Percentiles rank a stretch among this genome's conserved stretches.
phyloP scores from a whole-genome alignment of 2,329 filamentous ascomycete genomes.

The Scedosporium minutisporum region DNA sequence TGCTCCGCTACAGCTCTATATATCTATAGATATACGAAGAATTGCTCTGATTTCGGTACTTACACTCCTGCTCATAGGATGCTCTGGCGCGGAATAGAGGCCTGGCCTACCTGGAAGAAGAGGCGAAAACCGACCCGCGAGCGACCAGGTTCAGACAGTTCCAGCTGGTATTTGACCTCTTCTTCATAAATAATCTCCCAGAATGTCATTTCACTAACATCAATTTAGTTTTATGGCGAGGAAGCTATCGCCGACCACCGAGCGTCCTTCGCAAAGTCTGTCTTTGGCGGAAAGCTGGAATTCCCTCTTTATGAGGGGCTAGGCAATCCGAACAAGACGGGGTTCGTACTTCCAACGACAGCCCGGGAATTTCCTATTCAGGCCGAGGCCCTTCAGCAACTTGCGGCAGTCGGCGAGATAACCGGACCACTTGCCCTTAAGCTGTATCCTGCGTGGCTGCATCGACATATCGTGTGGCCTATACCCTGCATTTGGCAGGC shows the following conservation, averaged over 20 bases:
- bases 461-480: not conserved
- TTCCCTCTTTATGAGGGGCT: not conserved
- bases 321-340: not conserved
- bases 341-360: not conserved
- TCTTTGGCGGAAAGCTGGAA: slow-evolving; percentile 4
- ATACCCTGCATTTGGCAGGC: slow-evolving; percentile 1
- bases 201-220: no score
- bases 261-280: slow-evolving; percentile 1
- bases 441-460: not conserved
- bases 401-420: not conserved
- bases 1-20: not conserved
- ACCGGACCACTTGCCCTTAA: not conserved
- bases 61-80: not conserved
- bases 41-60: not conserved
- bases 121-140: not conserved
- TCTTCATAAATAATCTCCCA: no score
- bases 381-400: not conserved
- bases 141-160: not conserved
- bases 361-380: not conserved
- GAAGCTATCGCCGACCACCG: not conserved
- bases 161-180: not conserved
- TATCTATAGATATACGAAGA: no score
- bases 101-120: not conserved
- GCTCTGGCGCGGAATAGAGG: slow-evolving; percentile 1
- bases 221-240: not conserved